Base-by-base conservation (phyloP, 176 grass and related monocot genomes). In the Aechmea fasciata region DNA sequence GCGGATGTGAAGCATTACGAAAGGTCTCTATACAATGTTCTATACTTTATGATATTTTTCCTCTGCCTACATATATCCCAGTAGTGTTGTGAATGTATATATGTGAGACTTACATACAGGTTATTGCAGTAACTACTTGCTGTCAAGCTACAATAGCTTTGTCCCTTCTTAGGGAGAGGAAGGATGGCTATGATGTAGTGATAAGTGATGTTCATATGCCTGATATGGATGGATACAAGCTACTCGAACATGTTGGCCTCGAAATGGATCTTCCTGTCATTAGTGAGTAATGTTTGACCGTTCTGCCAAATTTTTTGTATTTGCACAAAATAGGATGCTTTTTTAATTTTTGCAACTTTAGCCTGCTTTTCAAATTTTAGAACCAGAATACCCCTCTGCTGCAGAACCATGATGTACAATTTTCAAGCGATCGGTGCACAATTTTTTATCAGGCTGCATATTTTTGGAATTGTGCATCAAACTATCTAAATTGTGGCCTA, bases 251-350 rank as follows among this genome's bases (percentile, higher is more conserved):
- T 26, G 82, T 93, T 6, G 90, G 87, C 2, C 90, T 93, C 29
- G 87, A 99, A 52, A 90, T 99, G 90, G 94, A 99, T 53, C 90
- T 99, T 72, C 94, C 94, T 74, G 81, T 96, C 51, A 96, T 96
- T 49, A 85, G 93, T 96, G 88, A 89, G 94, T 69, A 54, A 1
- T 65, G 11, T 22, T 9, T 50, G 15, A 47, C n/a, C 28, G 66
- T 50, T 29, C 49, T 8, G 15, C 52, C 57, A 57, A 0, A 78
- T 67, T 41, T 41, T 41, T 41, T 41, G 33, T 41, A 7, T 41
- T 41, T 41, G 33, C 33, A 41, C 33, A 41, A 41, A 8, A 0
- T 41, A 41, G 73, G 24, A 8, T 68, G 28, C 12, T 73, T 64
- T 17, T 65, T 63, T 2, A 65, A 19, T 57, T 61, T 77, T 20